Conservation (phyloP, 352 stramenopile species). For the Aphanomyces cochlioides region DNA sequence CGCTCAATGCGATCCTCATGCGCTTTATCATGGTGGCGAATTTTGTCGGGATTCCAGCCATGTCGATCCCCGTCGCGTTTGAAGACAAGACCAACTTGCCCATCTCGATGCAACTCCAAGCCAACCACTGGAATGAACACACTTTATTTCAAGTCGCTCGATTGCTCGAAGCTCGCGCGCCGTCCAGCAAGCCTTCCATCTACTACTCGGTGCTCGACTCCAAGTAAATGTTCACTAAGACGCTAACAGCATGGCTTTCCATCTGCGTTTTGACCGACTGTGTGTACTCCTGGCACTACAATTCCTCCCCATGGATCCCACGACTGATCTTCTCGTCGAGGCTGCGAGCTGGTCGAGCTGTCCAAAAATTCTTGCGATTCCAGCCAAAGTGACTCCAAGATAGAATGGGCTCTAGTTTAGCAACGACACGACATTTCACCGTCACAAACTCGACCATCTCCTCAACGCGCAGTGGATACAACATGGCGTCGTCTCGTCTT, state of each 20-base stretch:
- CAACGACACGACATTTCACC: too few species aligned
- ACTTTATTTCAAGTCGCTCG: conserved; percentile 61
- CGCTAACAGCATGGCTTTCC: not conserved
- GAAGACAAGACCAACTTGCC: conserved; percentile 51
- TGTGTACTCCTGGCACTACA: too few species aligned
- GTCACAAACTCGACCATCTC: too few species aligned
- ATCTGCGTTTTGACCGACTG: not conserved
- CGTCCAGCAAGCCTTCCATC: not conserved
- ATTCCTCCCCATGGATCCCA: not conserved
- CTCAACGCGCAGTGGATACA: too few species aligned
- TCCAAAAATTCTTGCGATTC: too few species aligned
- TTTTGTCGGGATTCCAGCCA: conserved; percentile 77
- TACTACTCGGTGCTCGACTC: conserved; percentile 21
- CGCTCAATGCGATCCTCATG: conserved; percentile 71
- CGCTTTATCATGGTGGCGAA: conserved; percentile 84
- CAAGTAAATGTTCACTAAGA: not conserved
- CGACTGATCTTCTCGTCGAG: not conserved
- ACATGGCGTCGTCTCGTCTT: too few species aligned
- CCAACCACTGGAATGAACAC: conserved; percentile 70
- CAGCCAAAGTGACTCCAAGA: too few species aligned
- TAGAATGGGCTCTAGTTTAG: too few species aligned
- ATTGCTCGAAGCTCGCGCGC: conserved; percentile 27
- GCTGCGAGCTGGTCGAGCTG: too few species aligned
- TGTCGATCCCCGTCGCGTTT: conserved; percentile 71
- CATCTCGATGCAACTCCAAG: conserved; percentile 77